Percentiles rank a stretch among this genome's conserved stretches.
phyloP scores from a whole-genome alignment of 2,329 filamentous ascomycete species.

The Colletotrichum simmondsii region DNA sequence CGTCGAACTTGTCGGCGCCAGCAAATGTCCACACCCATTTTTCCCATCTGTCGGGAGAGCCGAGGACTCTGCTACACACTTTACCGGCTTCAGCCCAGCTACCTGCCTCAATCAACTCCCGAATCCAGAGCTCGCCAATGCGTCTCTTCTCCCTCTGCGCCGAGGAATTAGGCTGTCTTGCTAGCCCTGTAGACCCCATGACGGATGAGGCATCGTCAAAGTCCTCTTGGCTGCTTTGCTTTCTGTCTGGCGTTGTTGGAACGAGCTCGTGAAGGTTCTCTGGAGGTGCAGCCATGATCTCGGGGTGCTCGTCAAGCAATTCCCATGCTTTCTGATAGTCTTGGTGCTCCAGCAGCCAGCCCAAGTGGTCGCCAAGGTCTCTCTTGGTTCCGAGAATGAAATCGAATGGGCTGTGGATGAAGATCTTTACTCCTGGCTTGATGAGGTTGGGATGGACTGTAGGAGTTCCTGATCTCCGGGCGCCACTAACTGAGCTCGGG shows the following conservation, averaged over 20 bases:
- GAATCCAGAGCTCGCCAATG: constrained; percentile 93
- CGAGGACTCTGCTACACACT: constrained; percentile 84
- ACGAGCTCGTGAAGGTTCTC: constrained; percentile 53
- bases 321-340: constrained; percentile 90
- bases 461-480: constrained; percentile 33
- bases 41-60: constrained; percentile 86
- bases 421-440: constrained; percentile 76
- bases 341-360: constrained; percentile 85
- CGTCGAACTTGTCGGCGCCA: constrained; percentile 85
- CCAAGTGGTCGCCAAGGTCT: constrained; percentile 85
- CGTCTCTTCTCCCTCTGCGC: constrained; percentile 88
- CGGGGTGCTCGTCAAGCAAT: constrained; percentile 87
- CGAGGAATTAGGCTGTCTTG: constrained; percentile 29
- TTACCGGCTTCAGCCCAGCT: constrained; percentile 84
- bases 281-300: constrained; percentile 63
- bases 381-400: constrained; percentile 92
- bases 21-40: constrained; percentile 96
- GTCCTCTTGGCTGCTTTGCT: constrained; percentile 60
- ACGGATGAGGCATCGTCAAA: constrained; percentile 79
- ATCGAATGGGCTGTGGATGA: constrained; percentile 96
- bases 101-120: constrained; percentile 79
- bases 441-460: constrained; percentile 63
- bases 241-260: constrained; percentile 54
- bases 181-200: constrained; percentile 63
- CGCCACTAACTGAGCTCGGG: constrained; percentile 50